phyloP scores from a whole-genome alignment of 345 rosid genomes.

The Linum tenue region DNA sequence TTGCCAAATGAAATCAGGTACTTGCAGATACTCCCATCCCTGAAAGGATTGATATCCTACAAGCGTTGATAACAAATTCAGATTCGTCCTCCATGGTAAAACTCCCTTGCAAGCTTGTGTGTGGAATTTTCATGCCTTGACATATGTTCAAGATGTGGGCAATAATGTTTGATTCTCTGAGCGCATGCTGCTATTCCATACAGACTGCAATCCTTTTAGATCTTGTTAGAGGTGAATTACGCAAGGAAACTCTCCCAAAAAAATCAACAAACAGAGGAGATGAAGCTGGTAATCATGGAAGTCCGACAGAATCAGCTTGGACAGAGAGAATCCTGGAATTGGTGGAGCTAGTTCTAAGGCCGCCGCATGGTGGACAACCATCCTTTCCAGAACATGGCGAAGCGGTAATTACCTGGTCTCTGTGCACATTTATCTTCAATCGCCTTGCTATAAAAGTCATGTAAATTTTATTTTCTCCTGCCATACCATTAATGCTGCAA shows the following conservation, averaged over 20 bases:
- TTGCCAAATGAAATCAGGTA: constrained; percentile 38
- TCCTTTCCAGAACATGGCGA: constrained; percentile 68
- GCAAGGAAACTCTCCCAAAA: constrained; percentile 26
- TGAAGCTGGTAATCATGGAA: constrained; percentile 19
- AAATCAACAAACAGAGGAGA: constrained; percentile 12
- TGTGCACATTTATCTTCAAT: neutral
- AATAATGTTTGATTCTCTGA: constrained; percentile 6
- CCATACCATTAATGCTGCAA: neutral
- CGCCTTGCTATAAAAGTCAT: too few relatives aligned
- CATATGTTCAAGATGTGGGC: constrained; percentile 2
- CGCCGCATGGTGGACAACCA: constrained; percentile 80
- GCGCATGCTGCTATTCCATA: constrained; percentile 12
- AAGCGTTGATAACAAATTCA: constrained; percentile 46
- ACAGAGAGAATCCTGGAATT: constrained; percentile 46
- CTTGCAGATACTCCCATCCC: constrained; percentile 63
- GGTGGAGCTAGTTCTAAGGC: constrained; percentile 63
- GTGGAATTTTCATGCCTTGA: constrained; percentile 6
- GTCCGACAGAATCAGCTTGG: constrained; percentile 28
- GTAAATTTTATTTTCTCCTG: neutral
- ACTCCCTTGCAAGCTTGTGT: constrained; percentile 2
- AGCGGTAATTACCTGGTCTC: constrained; percentile 35
- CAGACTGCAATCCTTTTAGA: constrained; percentile 79
- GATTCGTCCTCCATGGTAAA: constrained; percentile 82
- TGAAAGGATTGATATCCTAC: constrained; percentile 48
- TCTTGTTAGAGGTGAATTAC: constrained; percentile 49